These are phyloP conservation scores for Kazachstania sp. DNA, from an alignment of 1,139 yeast genomes.

Conservation along the genomic window DNA sequence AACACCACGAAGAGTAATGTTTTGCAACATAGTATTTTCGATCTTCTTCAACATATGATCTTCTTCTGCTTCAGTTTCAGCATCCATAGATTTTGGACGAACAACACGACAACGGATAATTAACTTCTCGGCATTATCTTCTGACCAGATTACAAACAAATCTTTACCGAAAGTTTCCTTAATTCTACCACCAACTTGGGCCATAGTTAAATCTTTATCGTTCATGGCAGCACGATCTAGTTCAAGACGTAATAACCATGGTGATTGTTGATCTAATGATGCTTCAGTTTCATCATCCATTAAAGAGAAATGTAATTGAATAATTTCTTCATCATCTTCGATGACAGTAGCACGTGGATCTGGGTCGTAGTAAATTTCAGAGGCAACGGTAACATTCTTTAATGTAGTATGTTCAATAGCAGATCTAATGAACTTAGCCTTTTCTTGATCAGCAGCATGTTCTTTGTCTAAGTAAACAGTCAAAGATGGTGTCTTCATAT, in stretches of 20 bases:
- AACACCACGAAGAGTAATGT: constrained; percentile 91
- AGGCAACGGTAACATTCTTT: constrained; percentile 92
- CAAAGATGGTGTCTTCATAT: constrained; percentile 96
- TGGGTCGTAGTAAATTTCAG: constrained; percentile 96
- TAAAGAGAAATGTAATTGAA: constrained; percentile 92
- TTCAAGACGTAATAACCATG: constrained; percentile 94
- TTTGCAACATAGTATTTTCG: constrained; percentile 93
- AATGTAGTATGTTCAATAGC: constrained; percentile 94
- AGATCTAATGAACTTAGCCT: constrained; percentile 90
- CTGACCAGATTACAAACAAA: constrained; percentile 96
- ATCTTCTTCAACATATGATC: constrained; percentile 93
- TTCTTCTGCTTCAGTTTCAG: constrained; percentile 92
- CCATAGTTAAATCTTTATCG: constrained; percentile 95
- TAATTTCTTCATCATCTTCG: constrained; percentile 94
- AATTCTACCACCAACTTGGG: constrained; percentile 95
- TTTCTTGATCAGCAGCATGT: constrained; percentile 79
- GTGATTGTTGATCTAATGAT: constrained; percentile 87
- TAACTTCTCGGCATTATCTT: constrained; percentile 95
- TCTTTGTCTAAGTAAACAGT: constrained; percentile 81
- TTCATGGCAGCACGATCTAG: constrained; percentile 98
- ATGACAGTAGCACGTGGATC: constrained; percentile 95
- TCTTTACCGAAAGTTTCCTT: constrained; percentile 91
- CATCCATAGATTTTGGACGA: constrained; percentile 88
- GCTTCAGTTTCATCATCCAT: constrained; percentile 97
- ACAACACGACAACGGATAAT: constrained; percentile 97